These are phyloP conservation scores for Rhizopus sp. DNA, from an alignment of 371 early-diverging fungal genomes.

Conservation along the genomic window DNA sequence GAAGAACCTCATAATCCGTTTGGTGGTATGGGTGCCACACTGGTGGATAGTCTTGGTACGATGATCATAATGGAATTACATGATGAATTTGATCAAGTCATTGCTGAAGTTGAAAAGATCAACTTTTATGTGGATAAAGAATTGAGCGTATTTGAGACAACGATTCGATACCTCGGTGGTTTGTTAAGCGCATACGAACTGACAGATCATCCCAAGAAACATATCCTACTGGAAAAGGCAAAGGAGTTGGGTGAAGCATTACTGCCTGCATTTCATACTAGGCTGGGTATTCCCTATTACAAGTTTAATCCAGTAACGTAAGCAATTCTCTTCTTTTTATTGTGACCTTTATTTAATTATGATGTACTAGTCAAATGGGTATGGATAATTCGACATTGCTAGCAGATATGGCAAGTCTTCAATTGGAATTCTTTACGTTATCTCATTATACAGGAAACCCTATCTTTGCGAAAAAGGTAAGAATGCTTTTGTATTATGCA, in stretches of 20 bases:
- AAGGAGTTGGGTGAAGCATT: slow-evolving; percentile 52
- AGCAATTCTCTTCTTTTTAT: slow-evolving; percentile 12
- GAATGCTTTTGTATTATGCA: too few relatives aligned
- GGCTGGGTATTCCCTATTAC: slow-evolving; percentile 56
- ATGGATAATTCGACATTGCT: slow-evolving; percentile 30
- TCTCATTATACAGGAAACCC: slow-evolving; percentile 68
- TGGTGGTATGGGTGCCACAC: slow-evolving; percentile 73
- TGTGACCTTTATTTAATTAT: slow-evolving; percentile 24
- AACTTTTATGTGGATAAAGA: slow-evolving; percentile 38
- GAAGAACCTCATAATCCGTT: slow-evolving; percentile 58
- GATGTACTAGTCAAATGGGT: slow-evolving; percentile 20
- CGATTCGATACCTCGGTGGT: slow-evolving; percentile 87
- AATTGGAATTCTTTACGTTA: slow-evolving; percentile 83
- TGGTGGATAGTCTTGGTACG: slow-evolving; percentile 84
- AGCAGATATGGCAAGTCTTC: slow-evolving; percentile 84
- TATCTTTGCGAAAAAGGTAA: slow-evolving; percentile 57
- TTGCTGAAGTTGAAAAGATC: slow-evolving; percentile 54
- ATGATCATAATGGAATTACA: slow-evolving; percentile 76
- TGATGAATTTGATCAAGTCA: slow-evolving; percentile 70
- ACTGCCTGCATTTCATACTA: slow-evolving; percentile 61
- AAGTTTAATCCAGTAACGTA: slow-evolving; percentile 38
- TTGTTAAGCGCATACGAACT: slow-evolving; percentile 81
- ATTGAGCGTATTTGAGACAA: slow-evolving; percentile 83
- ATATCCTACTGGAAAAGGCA: slow-evolving; percentile 47
- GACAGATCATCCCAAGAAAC: slow-evolving; percentile 27